Evolutionary conservation across 768 basidiomycete genomes (phyloP).

Genomic region (Macrolepiota albuminosa): DNA sequence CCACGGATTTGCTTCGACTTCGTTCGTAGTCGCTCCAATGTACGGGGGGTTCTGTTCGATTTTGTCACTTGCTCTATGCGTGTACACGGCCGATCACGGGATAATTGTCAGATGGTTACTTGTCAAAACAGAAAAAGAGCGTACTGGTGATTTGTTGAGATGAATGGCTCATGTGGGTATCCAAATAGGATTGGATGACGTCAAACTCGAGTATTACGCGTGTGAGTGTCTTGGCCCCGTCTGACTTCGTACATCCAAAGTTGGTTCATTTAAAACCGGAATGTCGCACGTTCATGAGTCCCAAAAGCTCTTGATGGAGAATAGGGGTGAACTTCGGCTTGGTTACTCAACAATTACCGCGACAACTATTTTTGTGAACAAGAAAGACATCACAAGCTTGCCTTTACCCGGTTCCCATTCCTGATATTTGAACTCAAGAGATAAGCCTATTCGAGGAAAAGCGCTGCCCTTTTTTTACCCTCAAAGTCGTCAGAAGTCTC

Average conservation of each 20-base stretch:
- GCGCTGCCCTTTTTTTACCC: not conserved
- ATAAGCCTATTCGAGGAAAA: not conserved
- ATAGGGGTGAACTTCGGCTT: not conserved
- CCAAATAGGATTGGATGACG: too few species aligned
- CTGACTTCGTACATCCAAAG: not conserved
- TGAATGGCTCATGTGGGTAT: not conserved
- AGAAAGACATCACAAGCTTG: not conserved
- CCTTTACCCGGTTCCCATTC: not conserved
- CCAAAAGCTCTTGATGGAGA: not conserved
- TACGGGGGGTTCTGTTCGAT: not conserved
- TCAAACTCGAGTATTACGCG: not conserved
- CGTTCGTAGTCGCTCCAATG: not conserved
- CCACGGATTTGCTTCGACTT: not conserved
- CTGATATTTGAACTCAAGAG: not conserved
- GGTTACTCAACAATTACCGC: not conserved
- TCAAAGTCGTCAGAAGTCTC: not conserved
- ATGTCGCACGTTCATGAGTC: not conserved
- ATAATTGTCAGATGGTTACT: not conserved
- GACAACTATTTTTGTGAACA: not conserved
- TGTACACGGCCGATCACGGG: conserved; percentile 4
- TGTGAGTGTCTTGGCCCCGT: not conserved
- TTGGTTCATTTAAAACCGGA: not conserved
- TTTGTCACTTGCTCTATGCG: not conserved
- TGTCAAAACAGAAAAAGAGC: not conserved
- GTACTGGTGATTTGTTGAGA: not conserved